Evolutionary conservation across 2,329 filamentous ascomycete genomes (phyloP), one percentile per base, ranked within the genome.

Genomic region (Exophiala xenobiotica): DNA sequence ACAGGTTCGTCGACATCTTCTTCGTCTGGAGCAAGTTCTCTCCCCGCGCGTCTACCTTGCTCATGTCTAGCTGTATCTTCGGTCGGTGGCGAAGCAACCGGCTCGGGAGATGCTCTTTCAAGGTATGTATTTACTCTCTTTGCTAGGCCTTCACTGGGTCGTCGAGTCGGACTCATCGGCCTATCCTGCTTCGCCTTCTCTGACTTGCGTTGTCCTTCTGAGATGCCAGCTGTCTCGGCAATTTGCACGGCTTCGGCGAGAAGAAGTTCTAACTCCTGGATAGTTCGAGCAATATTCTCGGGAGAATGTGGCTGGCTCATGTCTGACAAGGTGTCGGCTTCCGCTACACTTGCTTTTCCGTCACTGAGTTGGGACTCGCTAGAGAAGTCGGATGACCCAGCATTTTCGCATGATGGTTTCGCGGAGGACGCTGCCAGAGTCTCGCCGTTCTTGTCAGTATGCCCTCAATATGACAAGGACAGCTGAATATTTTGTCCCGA

Each of bases 161-260:
- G 46, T n/a, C 9, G 9, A 16, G 46, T 6, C 7, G 39, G 35
- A 16, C 24, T 20, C 22, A 33, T 41, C 8, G 14, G 11, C 16
- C 12, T 29, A 7, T 46, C 31, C 4, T 43, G 26, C 5, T 6
- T 29, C 14, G 18, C 20, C 14, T 22, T 20, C 18, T 27, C 19
- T n/a, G 6, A 26, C n/a, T 18, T 18, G 5, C 8, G 18, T 12
- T 50, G n/a, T 19, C 49, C n/a, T 7, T 50, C 37, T 4, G 27
- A 6, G 6, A 35, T 24, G 9, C 41, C 46, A 2, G 41, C 41
- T 11, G 23, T 35, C 39, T 65, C 61, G 27, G 69, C 70, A 54
- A 73, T 65, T 18, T 58, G 44, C 2, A 72, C 54, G 14, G 70
- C 68, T 57, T 70, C 67, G 23, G 63, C 65, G 16, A 70, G 60